phyloP scores from a whole-genome alignment of 192 early-diverging fungal species.

The Coemansia sp. region DNA sequence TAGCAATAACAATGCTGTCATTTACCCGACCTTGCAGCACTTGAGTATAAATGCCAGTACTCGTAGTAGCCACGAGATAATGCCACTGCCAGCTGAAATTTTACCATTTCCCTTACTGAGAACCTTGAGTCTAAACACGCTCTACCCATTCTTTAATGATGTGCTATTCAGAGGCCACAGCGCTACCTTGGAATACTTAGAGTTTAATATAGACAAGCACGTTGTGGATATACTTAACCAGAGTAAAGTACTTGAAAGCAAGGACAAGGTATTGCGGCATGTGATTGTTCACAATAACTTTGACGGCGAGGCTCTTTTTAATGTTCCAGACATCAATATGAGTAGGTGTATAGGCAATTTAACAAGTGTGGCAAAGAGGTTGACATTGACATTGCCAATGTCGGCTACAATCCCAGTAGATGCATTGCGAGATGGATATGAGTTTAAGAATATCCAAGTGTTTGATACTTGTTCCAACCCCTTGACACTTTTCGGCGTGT shows the following conservation, averaged over 20 bases:
- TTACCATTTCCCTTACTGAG: constrained; percentile 9
- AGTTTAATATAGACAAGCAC: neutral
- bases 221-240: neutral
- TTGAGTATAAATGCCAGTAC: neutral
- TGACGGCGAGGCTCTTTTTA: neutral
- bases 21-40: constrained; percentile 1
- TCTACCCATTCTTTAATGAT: constrained; percentile 9
- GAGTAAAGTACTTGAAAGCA: neutral
- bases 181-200: constrained; percentile 6
- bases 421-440: neutral
- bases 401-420: neutral
- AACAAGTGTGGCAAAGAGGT: no score
- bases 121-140: neutral
- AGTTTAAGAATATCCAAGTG: neutral
- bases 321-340: neutral
- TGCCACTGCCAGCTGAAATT: neutral
- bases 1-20: neutral
- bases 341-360: neutral
- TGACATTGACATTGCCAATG: no score
- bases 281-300: neutral
- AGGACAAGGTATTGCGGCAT: neutral
- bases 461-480: neutral
- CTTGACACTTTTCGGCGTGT: neutral
- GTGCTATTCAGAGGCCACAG: constrained; percentile 12
- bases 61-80: neutral